Conservation (phyloP, 495 filamentous ascomycete species). For the Podospora appendiculata region DNA sequence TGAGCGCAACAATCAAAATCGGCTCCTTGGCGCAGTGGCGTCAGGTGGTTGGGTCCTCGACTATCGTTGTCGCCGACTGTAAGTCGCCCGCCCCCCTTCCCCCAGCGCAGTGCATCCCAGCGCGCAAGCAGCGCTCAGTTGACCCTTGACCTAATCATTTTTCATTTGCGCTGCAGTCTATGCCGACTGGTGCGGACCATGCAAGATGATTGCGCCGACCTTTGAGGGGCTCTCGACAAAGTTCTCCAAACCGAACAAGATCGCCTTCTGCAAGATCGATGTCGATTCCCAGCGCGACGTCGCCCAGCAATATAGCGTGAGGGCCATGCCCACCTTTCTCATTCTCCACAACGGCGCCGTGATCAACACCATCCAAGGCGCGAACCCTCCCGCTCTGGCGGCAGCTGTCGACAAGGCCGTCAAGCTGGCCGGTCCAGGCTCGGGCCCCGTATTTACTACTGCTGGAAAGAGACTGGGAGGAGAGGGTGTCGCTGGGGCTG, state of each 20-base stretch:
- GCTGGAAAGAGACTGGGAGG: conserved; percentile 30
- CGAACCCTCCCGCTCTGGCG: conserved; percentile 65
- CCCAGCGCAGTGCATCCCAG: too few species aligned
- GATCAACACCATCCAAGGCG: conserved; percentile 68
- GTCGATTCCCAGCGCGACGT: conserved; percentile 51
- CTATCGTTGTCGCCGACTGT: conserved; percentile 42
- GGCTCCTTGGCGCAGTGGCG: conserved; percentile 36
- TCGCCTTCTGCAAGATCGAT: conserved; percentile 57
- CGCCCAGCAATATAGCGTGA: conserved; percentile 44
- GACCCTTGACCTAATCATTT: too few species aligned
- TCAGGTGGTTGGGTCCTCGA: conserved; percentile 30
- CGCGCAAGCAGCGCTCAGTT: neutral
- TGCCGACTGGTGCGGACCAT: conserved; percentile 65
- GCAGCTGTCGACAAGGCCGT: conserved; percentile 71
- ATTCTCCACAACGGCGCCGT: conserved; percentile 71
- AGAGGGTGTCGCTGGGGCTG: conserved; percentile 8
- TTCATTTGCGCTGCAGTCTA: conserved; percentile 34
- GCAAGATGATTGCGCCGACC: conserved; percentile 60
- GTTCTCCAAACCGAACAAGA: conserved; percentile 43
- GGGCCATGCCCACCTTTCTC: conserved; percentile 80
- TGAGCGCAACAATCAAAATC: conserved; percentile 27
- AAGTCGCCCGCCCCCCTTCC: conserved; percentile 17
- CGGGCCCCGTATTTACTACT: conserved; percentile 29
- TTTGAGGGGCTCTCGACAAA: conserved; percentile 51
- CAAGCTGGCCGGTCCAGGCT: conserved; percentile 40